Base-by-base conservation (phyloP, 805 yeast genomes). In the Cyberlindnera veronae region DNA sequence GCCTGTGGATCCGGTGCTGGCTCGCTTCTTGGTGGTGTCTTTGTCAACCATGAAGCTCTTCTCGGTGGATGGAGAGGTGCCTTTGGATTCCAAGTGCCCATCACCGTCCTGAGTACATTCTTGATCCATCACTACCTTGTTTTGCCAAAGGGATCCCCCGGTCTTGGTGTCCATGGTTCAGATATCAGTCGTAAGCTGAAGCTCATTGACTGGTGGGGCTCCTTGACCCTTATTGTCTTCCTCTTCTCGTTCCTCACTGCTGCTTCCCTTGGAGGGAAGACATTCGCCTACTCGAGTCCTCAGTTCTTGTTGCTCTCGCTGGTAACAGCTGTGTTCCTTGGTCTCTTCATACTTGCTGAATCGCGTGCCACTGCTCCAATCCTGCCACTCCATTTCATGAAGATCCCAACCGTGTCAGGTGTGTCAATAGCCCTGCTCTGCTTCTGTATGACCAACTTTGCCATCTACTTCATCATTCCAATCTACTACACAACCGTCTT, bases 1-100 rank as follows among this genome's bases (percentile, higher is more conserved):
- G 91, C 89, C 12, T 56, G 79, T 15, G 96, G 96, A 5, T 81
- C 87, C 2, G 81, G 84, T 1, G 58, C 73, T 34, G 95, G 95
- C 13, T 90, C 89, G 2, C 57, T 75, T 4, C 53, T 77, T 30
- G 84, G 83, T 21, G 87, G 88, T 5, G 45, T 70, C 21, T 62
- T 80, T 36, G 58, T 52, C 15, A 50, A 46, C 23, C 81, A 66
- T 62, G 37, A 29, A n/a, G 36, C 31, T 12, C 9, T 34, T 2
- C 23, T 56, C 6, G 60, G 58, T 29, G 89, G 89, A 3, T 58
- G 77, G 52, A 70, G 40, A 34, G 72, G 34, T 68, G 77, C 81
- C 1, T 79, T 78, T 50, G 48, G 68, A 22, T 44, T 71, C 35
- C 82, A 80, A 54, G 67, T 75, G 13, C 78, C 83, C 6, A 56